Evolutionary conservation across 371 early-diverging fungal genomes (phyloP).

Genomic region (Nosema muscidifuracis): DNA sequence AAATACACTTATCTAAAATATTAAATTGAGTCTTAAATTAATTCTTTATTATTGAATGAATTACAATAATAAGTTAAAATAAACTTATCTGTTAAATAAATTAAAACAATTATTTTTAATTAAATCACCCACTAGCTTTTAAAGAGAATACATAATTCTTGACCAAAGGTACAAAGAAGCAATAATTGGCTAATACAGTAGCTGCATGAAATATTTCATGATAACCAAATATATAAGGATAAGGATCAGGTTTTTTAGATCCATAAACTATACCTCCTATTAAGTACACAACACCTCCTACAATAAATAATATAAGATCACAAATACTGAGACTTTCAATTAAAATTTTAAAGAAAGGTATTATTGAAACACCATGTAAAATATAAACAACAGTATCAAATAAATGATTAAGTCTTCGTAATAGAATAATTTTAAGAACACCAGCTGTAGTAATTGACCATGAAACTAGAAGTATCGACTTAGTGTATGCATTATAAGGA

Average conservation of each 20-base stretch:
- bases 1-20: too few species aligned
- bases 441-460: constrained; percentile 60
- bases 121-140: not conserved
- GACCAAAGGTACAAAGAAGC: constrained; percentile 59
- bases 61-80: not conserved
- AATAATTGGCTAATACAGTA: constrained; percentile 61
- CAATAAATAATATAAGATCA: constrained; percentile 41
- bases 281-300: constrained; percentile 61
- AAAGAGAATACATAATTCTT: constrained; percentile 41
- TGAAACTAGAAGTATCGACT: constrained; percentile 34
- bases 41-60: too few species aligned
- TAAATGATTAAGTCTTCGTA: constrained; percentile 39
- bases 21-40: too few species aligned
- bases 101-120: not conserved
- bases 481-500: constrained; percentile 7
- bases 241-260: constrained; percentile 58
- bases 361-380: constrained; percentile 58
- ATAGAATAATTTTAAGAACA: constrained; percentile 54
- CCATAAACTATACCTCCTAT: constrained; percentile 62
- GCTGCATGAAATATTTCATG: constrained; percentile 63
- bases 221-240: constrained; percentile 61
- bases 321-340: constrained; percentile 2
- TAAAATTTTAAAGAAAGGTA: constrained; percentile 52
- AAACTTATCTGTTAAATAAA: not conserved
- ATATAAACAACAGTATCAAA: constrained; percentile 61